Base-by-base conservation (phyloP, 371 early-diverging fungal species). In the Apophysomyces variabilis region DNA sequence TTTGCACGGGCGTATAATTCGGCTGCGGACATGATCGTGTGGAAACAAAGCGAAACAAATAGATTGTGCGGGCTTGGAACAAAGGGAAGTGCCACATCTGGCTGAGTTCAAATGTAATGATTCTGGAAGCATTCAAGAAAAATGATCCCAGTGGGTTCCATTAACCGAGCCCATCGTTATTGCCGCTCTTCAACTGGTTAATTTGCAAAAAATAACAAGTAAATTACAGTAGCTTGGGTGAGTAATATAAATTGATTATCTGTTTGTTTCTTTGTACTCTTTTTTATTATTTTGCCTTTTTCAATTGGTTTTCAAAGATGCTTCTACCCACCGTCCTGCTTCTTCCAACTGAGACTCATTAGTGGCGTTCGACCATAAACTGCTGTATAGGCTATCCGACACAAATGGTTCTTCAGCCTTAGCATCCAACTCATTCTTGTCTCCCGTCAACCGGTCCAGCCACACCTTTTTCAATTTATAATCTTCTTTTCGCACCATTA, bases 1-100 rank as follows among this genome's bases (percentile, higher is more conserved):
- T 94, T 96, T 41, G 95, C 96, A 60, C 84, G 79, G 5, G 90
- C 84, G 69, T 91, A 94, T 56, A 90, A 83, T 67, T 95, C 91
- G 62, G 92, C 89, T 43, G 90, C 87, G 77, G 83, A 79, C 58
- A 67, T 64, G 32, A 38, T 36, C 36, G 35, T 3, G 38, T 44
- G 12, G 26, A 47, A 59, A 44, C 39, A 18, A 26, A 26, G 32
- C 32, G 32, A 26, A 26, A 26, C 32, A 26, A 26, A 26, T 26
- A 26, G 32, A 26, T 1, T 26, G 32, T 26, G 32, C 32, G 32
- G 32, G 32, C 1, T 26, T 26, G 32, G 3, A 26, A 26, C 46
- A 13, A 18, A 6, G 3, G 14, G 43, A 45, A 18, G 46, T 45
- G 46, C 46, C 46, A 45, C 46, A 12, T 0, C 13, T 45, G 16